phyloP scores from a whole-genome alignment of 1,284 basidiomycete genomes.

The Trametes versicolor region DNA sequence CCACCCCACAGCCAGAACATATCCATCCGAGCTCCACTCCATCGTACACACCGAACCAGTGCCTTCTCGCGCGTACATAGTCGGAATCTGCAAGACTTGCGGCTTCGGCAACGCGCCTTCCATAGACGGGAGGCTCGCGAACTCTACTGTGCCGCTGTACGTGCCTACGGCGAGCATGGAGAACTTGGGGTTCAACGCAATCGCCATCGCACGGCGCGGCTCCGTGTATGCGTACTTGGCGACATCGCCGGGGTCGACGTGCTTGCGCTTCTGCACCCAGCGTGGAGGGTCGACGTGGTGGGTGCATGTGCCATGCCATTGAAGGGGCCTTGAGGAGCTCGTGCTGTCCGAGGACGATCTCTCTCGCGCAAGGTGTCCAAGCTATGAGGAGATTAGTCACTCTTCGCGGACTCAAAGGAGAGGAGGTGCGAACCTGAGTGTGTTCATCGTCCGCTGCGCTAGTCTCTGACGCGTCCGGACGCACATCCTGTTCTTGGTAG shows the following conservation, averaged over 20 bases:
- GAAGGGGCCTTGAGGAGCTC: slow-evolving; percentile 24
- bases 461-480: slow-evolving; percentile 27
- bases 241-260: slow-evolving; percentile 57
- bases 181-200: slow-evolving; percentile 86
- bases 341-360: slow-evolving; percentile 35
- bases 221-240: slow-evolving; percentile 60
- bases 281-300: slow-evolving; percentile 74
- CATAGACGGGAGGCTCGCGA: slow-evolving; percentile 71
- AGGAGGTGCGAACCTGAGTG: slow-evolving; percentile 16
- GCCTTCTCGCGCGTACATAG: slow-evolving; percentile 59
- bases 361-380: slow-evolving; percentile 21
- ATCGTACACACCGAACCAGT: slow-evolving; percentile 82
- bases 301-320: slow-evolving; percentile 75
- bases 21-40: slow-evolving; percentile 96
- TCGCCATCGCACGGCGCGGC: slow-evolving; percentile 68
- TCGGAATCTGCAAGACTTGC: slow-evolving; percentile 64
- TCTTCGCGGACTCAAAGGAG: neutral
- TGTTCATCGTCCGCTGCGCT: slow-evolving; percentile 33
- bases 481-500: slow-evolving; percentile 38
- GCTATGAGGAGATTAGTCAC: neutral
- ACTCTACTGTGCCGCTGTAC: slow-evolving; percentile 69
- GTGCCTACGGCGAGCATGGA: slow-evolving; percentile 89
- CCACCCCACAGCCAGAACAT: slow-evolving; percentile 97
- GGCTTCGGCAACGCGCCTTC: slow-evolving; percentile 62
- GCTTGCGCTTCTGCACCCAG: slow-evolving; percentile 78